Evolutionary conservation across 495 filamentous ascomycete genomes (phyloP).

Genomic region (Xanthoparmelia taractica): DNA sequence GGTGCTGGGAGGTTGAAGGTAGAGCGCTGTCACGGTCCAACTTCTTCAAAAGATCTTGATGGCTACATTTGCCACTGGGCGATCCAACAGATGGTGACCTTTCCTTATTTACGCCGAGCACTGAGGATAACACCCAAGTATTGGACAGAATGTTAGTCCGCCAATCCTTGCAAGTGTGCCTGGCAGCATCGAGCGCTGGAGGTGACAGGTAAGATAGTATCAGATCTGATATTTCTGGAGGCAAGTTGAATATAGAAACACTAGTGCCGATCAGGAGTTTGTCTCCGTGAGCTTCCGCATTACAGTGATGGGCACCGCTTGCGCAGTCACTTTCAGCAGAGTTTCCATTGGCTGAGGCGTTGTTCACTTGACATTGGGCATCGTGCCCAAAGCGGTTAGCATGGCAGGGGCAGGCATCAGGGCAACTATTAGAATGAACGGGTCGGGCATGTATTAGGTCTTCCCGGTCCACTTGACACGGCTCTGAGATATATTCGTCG

Average conservation of each 20-base stretch:
- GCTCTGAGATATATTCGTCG: not conserved
- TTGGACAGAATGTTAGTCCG: conserved; percentile 14
- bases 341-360: not conserved
- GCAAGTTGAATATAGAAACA: not conserved
- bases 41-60: conserved; percentile 5
- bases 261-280: not conserved
- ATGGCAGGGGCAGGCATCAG: not conserved
- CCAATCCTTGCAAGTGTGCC: conserved; percentile 14
- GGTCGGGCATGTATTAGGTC: not conserved
- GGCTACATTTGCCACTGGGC: not conserved
- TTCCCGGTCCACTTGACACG: not conserved
- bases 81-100: not conserved
- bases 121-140: conserved; percentile 4
- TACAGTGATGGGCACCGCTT: not conserved
- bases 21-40: conserved; percentile 10
- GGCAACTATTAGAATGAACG: too few species aligned
- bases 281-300: not conserved
- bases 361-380: not conserved
- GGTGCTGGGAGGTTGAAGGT: conserved; percentile 3
- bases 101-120: not conserved
- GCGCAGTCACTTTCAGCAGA: not conserved
- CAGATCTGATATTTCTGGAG: conserved; percentile 9
- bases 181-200: conserved; percentile 15
- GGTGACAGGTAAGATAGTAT: conserved; percentile 14
- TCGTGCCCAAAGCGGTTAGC: not conserved